Percentiles rank a stretch among this genome's conserved stretches.
Conservation (phyloP, 179 eudicot species). For the Beta corolliflora region DNA sequence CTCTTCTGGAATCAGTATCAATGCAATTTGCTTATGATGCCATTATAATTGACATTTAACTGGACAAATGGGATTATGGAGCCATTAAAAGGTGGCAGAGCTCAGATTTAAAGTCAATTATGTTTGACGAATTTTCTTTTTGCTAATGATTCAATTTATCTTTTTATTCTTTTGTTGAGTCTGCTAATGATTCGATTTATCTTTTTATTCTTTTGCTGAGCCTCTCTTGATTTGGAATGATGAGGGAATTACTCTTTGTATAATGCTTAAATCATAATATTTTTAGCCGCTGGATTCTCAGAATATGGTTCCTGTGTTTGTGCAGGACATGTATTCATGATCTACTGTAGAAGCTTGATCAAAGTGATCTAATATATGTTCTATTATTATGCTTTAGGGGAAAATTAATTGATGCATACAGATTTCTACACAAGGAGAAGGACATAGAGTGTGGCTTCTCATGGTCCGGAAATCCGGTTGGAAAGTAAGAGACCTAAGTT, state of each 20-base stretch:
- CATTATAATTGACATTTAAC: neutral
- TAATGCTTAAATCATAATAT: neutral
- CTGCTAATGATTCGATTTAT: neutral
- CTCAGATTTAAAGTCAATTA: no score
- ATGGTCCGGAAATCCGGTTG: conserved; percentile 96
- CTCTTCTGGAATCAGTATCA: neutral
- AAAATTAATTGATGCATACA: conserved; percentile 82
- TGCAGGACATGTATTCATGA: neutral
- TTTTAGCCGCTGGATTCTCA: neutral
- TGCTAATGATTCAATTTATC: neutral
- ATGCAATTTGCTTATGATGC: neutral
- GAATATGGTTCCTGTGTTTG: neutral
- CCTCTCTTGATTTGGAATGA: neutral
- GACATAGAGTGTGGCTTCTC: conserved; percentile 94
- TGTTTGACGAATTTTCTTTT: neutral
- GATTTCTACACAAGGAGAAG: conserved; percentile 76
- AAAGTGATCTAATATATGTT: neutral
- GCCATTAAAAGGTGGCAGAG: neutral
- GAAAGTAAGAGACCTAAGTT: conserved; percentile 58
- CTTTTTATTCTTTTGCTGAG: neutral
- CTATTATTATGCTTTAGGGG: conserved; percentile 51
- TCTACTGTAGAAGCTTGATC: conserved; percentile 9
- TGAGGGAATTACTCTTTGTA: neutral
- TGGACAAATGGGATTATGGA: neutral
- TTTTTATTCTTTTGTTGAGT: neutral